These are phyloP conservation scores for Lachnellula occidentalis DNA, from an alignment of 2,329 filamentous ascomycete species.

Conservation along the genomic window DNA sequence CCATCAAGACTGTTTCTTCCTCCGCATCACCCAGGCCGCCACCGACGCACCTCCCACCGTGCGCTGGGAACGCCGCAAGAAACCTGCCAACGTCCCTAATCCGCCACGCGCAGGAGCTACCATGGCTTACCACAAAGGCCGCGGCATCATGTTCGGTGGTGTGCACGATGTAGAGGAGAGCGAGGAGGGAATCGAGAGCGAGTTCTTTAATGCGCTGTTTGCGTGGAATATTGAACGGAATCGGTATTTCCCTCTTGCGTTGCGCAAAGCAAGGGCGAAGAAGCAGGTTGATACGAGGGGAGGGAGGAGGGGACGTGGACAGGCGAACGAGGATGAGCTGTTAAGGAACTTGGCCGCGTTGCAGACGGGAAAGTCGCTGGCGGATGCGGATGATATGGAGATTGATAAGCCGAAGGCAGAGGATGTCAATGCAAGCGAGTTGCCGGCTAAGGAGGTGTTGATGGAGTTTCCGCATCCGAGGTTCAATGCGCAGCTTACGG, in stretches of 20 bases:
- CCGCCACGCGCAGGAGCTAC: constrained; percentile 83
- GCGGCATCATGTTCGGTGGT: constrained; percentile 89
- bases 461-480: constrained; percentile 84
- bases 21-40: constrained; percentile 70
- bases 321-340: constrained; percentile 88
- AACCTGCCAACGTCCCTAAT: constrained; percentile 80
- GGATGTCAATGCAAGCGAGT: constrained; percentile 49
- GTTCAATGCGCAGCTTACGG: constrained; percentile 86
- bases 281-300: constrained; percentile 54
- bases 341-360: constrained; percentile 80
- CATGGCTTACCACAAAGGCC: constrained; percentile 90
- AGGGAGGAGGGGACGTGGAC: constrained; percentile 65
- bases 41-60: constrained; percentile 67
- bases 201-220: constrained; percentile 90
- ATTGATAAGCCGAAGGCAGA: constrained; percentile 42
- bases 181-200: constrained; percentile 92
- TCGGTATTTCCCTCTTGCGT: constrained; percentile 77
- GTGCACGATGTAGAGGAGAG: constrained; percentile 89
- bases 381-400: constrained; percentile 45
- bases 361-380: constrained; percentile 65
- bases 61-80: constrained; percentile 90
- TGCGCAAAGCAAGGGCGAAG: constrained; percentile 68
- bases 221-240: constrained; percentile 96
- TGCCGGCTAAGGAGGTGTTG: constrained; percentile 55
- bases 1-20: constrained; percentile 91